Evolutionary conservation across 495 filamentous ascomycete species (phyloP).

Genomic region (Talaromyces proteolyticus): DNA sequence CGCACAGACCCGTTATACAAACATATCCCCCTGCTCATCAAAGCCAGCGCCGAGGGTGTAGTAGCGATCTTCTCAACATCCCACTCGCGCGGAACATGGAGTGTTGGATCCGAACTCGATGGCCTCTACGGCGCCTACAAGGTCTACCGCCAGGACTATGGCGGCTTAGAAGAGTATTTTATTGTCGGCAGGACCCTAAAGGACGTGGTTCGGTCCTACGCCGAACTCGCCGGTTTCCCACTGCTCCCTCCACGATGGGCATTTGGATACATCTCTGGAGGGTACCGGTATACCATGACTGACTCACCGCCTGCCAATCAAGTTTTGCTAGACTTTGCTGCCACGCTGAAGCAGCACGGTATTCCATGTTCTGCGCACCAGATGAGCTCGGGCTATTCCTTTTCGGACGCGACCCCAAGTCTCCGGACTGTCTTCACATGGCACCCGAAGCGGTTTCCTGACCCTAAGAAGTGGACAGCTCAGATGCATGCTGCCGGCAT

Average conservation of each 20-base stretch:
- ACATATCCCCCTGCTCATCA: constrained; percentile 63
- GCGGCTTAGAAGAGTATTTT: constrained; percentile 64
- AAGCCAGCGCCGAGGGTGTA: constrained; percentile 51
- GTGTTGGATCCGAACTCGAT: constrained; percentile 64
- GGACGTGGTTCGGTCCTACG: constrained; percentile 58
- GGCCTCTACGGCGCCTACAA: constrained; percentile 67
- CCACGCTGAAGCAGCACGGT: constrained; percentile 52
- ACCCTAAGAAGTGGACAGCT: constrained; percentile 54
- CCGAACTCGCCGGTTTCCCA: constrained; percentile 59
- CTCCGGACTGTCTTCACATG: constrained; percentile 68
- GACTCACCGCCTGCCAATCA: constrained; percentile 55
- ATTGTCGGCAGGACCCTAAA: constrained; percentile 59
- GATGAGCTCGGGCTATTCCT: constrained; percentile 66
- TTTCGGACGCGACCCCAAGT: constrained; percentile 58
- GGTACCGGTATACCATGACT: constrained; percentile 64
- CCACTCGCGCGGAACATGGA: constrained; percentile 55
- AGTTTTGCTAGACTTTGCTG: constrained; percentile 52
- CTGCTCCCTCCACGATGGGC: constrained; percentile 60
- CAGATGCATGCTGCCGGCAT: constrained; percentile 58
- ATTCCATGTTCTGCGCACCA: constrained; percentile 70
- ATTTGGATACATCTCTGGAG: constrained; percentile 63
- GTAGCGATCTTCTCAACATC: constrained; percentile 63
- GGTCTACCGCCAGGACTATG: constrained; percentile 63
- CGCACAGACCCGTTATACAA: constrained; percentile 69
- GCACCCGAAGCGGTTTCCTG: constrained; percentile 60